These are phyloP conservation scores for Mesembryanthemum crystallinum DNA, from an alignment of 148 eudicot genomes.

Conservation along the genomic window DNA sequence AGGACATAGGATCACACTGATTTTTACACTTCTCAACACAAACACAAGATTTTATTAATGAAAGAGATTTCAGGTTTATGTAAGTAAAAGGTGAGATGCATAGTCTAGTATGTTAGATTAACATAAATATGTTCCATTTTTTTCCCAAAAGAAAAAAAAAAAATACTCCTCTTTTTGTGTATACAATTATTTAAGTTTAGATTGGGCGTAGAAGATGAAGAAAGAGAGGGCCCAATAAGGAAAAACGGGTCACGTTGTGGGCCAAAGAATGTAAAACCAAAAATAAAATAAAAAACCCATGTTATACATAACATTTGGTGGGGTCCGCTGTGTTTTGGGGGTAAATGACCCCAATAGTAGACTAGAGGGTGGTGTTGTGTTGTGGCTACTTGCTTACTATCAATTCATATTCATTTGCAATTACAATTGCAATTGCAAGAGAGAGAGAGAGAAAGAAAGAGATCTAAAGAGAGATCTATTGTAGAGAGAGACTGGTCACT, in stretches of 20 bases:
- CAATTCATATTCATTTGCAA: too few relatives aligned
- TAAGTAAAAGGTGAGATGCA: too few relatives aligned
- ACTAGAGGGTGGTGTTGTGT: not conserved
- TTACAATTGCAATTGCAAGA: not conserved
- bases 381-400: too few relatives aligned
- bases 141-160: not conserved
- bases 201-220: not conserved
- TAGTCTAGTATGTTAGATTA: too few relatives aligned
- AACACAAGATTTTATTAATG: too few relatives aligned
- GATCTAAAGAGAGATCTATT: not conserved
- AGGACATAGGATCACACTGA: too few relatives aligned
- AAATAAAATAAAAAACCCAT: slow-evolving; percentile 20
- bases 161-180: not conserved
- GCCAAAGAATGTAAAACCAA: slow-evolving; percentile 13
- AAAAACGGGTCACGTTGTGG: slow-evolving; percentile 16
- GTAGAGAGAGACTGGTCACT: slow-evolving; percentile 10
- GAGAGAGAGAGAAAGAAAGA: not conserved
- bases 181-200: not conserved
- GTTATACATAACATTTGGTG: not conserved
- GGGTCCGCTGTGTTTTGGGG: slow-evolving; percentile 5
- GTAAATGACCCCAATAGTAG: slow-evolving; percentile 21
- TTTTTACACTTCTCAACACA: too few relatives aligned
- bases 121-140: too few relatives aligned
- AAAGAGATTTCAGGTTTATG: too few relatives aligned
- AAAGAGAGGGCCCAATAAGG: not conserved